Conservation (phyloP, 2,329 filamentous ascomycete species). For the Pseudogymnoascus sp. region DNA sequence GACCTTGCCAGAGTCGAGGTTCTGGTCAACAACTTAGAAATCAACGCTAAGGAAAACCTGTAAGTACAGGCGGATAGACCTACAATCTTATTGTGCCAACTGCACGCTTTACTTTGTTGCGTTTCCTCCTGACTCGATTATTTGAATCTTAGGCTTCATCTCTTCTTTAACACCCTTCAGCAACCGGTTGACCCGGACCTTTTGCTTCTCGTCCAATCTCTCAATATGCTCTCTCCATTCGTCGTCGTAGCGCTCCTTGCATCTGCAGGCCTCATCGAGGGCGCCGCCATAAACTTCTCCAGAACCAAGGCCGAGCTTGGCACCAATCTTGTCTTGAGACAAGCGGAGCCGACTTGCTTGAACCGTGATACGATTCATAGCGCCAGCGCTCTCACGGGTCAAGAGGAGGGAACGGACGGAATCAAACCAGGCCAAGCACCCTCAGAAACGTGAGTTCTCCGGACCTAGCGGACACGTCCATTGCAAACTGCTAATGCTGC, state of each 20-base stretch:
- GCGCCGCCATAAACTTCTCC: not conserved
- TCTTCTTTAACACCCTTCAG: not conserved
- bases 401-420: not conserved
- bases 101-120: not conserved
- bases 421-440: conserved; percentile 25
- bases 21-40: not conserved
- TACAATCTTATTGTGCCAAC: not conserved
- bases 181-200: not conserved
- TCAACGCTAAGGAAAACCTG: not conserved
- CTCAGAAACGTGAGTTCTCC: conserved; percentile 35
- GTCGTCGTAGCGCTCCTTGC: not conserved
- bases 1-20: not conserved
- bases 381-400: not conserved
- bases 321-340: not conserved
- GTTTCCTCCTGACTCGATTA: not conserved
- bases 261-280: not conserved
- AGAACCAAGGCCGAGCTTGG: not conserved
- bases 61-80: not conserved
- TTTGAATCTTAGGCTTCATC: not conserved
- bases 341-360: not conserved
- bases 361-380: not conserved
- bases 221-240: not conserved
- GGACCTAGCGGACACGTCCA: too few relatives aligned
- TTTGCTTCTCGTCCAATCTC: not conserved
- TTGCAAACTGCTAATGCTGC: not conserved